Base-by-base conservation (phyloP, 768 basidiomycete genomes). In the Cystofilobasidium ferigula region DNA sequence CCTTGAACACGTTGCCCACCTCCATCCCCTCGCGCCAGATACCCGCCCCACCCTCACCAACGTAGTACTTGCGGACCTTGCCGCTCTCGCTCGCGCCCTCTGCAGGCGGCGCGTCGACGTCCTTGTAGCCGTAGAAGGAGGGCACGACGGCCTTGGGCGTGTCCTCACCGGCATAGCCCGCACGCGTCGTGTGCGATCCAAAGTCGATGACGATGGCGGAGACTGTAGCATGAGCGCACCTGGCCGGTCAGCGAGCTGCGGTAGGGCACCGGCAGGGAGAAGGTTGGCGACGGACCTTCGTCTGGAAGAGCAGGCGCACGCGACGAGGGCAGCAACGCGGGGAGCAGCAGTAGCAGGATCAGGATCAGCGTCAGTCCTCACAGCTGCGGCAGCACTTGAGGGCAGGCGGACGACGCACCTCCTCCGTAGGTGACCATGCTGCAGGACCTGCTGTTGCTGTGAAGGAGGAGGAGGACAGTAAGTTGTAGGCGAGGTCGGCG, bases 131-230 rank as follows among this genome's bases (percentile, higher is more conserved):
- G 76, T 90, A 98, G 51, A 84, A 81, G 3, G 92, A 88, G 10
- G 95, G 88, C 69, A 94, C 84, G 69, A 97, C 85, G 22, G 88
- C 87, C 77, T 90, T 89, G 22, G 95, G 95, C 14, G 87, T 83
- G 73, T 98, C 95, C 77, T 98, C 94, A 54, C 95, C 95, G 14
- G 95, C 94, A 76, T 98, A 95, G 61, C 95, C 95, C 14, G 91
- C 90, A 74, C 95, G 86, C 62, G 93, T 78, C 12, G 90, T 87
- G 30, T 87, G 86, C 14, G 88, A 81, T 34, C 95, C 95, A 74
- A 98, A 87, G 79, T 99, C 95, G 42, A 99, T 79, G 28, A 98
- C 95, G 61, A 98, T 79, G 35, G 94, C 95, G 40, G 91, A 87
- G n/a, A 98, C 91, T 79, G 47, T 10, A 24, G 34, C 35, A 18